These are phyloP conservation scores for Exophiala bonariae DNA, from an alignment of 2,329 filamentous ascomycete genomes.

Conservation along the genomic window DNA sequence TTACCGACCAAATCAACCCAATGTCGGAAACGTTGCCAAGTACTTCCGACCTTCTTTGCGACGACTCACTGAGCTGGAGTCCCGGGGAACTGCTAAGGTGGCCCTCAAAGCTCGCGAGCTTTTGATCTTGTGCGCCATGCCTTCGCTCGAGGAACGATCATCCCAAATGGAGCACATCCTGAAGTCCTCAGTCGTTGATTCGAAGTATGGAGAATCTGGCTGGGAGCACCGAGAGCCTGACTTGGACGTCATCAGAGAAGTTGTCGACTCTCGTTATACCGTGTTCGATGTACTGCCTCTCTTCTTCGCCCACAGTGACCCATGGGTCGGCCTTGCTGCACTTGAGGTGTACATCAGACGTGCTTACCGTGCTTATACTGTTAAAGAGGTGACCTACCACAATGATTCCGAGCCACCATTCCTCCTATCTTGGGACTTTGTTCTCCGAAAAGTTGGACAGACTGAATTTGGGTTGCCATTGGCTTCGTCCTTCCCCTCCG, in stretches of 20 bases:
- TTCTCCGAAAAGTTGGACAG: slow-evolving; percentile 88
- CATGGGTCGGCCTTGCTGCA: slow-evolving; percentile 90
- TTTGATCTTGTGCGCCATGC: slow-evolving; percentile 93
- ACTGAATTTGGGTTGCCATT: slow-evolving; percentile 83
- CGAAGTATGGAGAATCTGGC: slow-evolving; percentile 94
- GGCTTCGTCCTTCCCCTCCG: slow-evolving; percentile 77
- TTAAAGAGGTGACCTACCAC: slow-evolving; percentile 87
- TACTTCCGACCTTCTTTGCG: slow-evolving; percentile 80
- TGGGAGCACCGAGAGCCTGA: slow-evolving; percentile 95
- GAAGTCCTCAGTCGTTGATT: slow-evolving; percentile 91
- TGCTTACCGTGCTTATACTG: slow-evolving; percentile 91
- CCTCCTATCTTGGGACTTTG: slow-evolving; percentile 90
- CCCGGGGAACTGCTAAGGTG: slow-evolving; percentile 85
- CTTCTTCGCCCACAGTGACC: slow-evolving; percentile 92
- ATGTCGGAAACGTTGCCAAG: slow-evolving; percentile 83
- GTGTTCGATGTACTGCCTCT: slow-evolving; percentile 94
- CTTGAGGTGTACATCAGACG: slow-evolving; percentile 95
- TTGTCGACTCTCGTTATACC: slow-evolving; percentile 97
- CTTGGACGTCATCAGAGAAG: slow-evolving; percentile 89
- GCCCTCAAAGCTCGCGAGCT: slow-evolving; percentile 96
- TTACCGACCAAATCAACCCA: slow-evolving; percentile 92
- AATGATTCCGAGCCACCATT: slow-evolving; percentile 73
- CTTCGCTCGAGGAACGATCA: slow-evolving; percentile 90
- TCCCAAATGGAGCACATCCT: slow-evolving; percentile 99
- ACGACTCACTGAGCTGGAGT: slow-evolving; percentile 87